Evolutionary conservation across 257 asterid species (phyloP), one percentile per base, ranked within the genome.

Genomic region (Solanum infundibuliforme): DNA sequence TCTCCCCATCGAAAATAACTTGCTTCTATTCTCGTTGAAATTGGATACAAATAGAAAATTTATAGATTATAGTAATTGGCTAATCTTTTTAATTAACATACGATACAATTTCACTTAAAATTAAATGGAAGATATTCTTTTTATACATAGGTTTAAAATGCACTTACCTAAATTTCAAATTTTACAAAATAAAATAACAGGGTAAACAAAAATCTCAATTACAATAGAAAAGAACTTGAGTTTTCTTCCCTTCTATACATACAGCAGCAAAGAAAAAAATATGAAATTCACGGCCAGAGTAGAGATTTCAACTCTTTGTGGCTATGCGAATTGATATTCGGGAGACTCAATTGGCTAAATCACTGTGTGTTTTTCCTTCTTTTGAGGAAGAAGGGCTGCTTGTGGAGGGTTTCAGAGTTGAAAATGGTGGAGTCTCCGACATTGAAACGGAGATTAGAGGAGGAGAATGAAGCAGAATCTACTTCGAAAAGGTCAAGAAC

Each of bases 401-500:
- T 25, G 74, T 0, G 16, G 74, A 66, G 35, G 74, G 20, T 27
- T 66, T 66, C 7, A 66, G 35, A 27, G 35, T 66, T 66, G 20
- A 66, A 66, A 66, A 27, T 74, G 83, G 20, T 34, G 82, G 82
- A 74, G 65, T 27, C 38, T 25, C 84, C 65, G 4, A 27, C 65
- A 27, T 43, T 79, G 32, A 79, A 79, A 43, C 84, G 66, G 38
- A 79, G 3, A 79, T 35, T 43, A 79, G 66, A 79, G 25, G 38
- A n/a, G 4, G 65, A 14, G 13, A 29, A 43, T 16, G 60, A 39
- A 21, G 60, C 83, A 75, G 34, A 12, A 25, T 91, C 92, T 27
- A 91, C 91, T 13, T 12, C 94, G 0, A 95, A 95, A 93, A 92
- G 90, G 92, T 76, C 94, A 10, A 88, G 95, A 66, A 93, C 98